Percentiles rank a stretch among this genome's conserved stretches.
phyloP scores from a whole-genome alignment of 495 filamentous ascomycete species.

The Diplogelasinospora grovesii region DNA sequence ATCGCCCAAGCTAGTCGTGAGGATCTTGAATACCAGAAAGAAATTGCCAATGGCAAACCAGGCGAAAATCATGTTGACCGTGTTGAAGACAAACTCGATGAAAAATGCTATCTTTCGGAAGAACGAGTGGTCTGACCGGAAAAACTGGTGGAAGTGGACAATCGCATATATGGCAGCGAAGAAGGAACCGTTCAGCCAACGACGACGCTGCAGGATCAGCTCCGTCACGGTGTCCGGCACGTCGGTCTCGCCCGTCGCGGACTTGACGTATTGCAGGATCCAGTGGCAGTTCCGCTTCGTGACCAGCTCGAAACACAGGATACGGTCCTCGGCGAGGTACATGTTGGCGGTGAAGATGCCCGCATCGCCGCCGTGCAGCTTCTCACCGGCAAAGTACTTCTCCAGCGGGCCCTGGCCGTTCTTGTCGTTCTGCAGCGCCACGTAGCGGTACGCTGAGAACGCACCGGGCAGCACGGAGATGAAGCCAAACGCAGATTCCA shows the following conservation, averaged over 20 bases:
- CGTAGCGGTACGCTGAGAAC: conserved; percentile 93
- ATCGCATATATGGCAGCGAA: conserved; percentile 97
- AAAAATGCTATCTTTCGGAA: conserved; percentile 83
- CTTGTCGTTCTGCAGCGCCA: conserved; percentile 95
- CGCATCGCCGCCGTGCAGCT: conserved; percentile 88
- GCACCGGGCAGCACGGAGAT: conserved; percentile 95
- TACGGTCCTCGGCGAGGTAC: conserved; percentile 99
- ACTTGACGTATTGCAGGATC: conserved; percentile 97
- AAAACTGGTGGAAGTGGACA: conserved; percentile 89
- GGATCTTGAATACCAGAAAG: conserved; percentile 97
- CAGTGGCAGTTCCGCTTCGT: conserved; percentile 94
- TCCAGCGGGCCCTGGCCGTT: conserved; percentile 86
- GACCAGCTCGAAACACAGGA: conserved; percentile 97
- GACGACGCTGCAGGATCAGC: conserved; percentile 89
- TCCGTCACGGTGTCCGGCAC: conserved; percentile 94
- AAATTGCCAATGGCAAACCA: conserved; percentile 99
- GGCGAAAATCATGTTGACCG: conserved; percentile 93
- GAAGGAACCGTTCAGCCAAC: conserved; percentile 98
- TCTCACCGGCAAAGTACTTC: conserved; percentile 97
- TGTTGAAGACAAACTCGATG: conserved; percentile 90
- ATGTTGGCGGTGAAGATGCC: conserved; percentile 99
- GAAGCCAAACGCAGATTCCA: conserved; percentile 97
- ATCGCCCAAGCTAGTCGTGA: conserved; percentile 76
- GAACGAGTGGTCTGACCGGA: conserved; percentile 82
- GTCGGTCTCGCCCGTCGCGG: conserved; percentile 91